Evolutionary conservation across 2,329 filamentous ascomycete genomes (phyloP).

Genomic region (Xylariaceae sp.): DNA sequence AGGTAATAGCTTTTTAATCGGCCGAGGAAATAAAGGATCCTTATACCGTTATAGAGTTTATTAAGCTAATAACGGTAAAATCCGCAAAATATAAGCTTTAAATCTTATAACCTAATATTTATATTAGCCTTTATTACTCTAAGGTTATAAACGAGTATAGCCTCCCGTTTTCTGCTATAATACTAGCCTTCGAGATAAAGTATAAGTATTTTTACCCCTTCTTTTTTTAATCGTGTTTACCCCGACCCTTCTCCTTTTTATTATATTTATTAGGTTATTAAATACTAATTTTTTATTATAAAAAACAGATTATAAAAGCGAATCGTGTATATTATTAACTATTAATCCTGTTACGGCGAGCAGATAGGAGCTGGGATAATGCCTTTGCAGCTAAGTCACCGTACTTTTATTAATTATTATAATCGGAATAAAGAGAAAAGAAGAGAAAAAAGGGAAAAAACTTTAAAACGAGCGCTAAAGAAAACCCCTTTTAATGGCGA

Average conservation of each 20-base stretch:
- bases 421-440: too few species aligned
- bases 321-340: background rate
- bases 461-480: too few species aligned
- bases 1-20: background rate
- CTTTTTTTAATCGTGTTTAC: too few species aligned
- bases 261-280: background rate
- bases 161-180: background rate
- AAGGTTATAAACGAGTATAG: slow-evolving; percentile 2
- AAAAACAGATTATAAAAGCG: background rate
- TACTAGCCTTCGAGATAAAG: slow-evolving; percentile 1
- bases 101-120: slow-evolving; percentile 2
- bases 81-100: slow-evolving; percentile 2
- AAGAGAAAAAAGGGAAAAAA: too few species aligned
- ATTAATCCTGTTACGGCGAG: too few species aligned
- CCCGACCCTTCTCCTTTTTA: too few species aligned
- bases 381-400: too few species aligned
- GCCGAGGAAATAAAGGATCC: slow-evolving; percentile 2
- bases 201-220: too few species aligned
- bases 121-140: slow-evolving; percentile 2
- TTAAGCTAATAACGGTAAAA: slow-evolving; percentile 1
- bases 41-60: slow-evolving; percentile 1
- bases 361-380: too few species aligned
- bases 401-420: too few species aligned
- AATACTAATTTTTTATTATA: background rate
- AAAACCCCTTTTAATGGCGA: too few species aligned